Conservation (phyloP, 495 filamentous ascomycete genomes). For the Ramalina intermedia region DNA sequence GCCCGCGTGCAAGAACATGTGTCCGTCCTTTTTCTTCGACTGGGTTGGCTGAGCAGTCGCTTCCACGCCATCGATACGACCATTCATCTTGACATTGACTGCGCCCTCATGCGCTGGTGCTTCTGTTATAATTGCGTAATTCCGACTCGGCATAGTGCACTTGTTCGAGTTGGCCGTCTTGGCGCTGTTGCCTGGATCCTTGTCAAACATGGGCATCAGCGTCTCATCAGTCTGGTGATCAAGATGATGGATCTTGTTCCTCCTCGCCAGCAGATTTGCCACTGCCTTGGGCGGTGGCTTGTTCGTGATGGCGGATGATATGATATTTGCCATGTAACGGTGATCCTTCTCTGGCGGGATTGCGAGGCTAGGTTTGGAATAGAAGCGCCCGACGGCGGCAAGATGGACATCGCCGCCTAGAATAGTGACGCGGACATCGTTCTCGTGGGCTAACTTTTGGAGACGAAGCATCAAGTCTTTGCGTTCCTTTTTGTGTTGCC, state of each 20-base stretch:
- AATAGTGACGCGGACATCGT: conserved; percentile 70
- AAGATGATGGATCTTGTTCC: conserved; percentile 91
- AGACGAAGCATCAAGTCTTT: conserved; percentile 57
- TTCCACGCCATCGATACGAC: not conserved
- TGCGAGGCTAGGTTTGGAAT: conserved; percentile 48
- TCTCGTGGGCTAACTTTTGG: conserved; percentile 53
- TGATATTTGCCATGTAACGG: conserved; percentile 61
- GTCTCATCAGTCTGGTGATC: conserved; percentile 78
- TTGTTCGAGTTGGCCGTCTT: conserved; percentile 60
- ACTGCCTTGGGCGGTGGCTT: conserved; percentile 82
- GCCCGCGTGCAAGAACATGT: conserved; percentile 46
- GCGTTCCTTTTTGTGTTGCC: conserved; percentile 81
- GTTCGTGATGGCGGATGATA: conserved; percentile 77
- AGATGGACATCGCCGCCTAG: conserved; percentile 71
- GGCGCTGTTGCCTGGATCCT: conserved; percentile 54
- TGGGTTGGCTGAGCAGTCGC: not conserved
- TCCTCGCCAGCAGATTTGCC: conserved; percentile 68
- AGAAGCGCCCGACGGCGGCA: conserved; percentile 62
- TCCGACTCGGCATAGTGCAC: conserved; percentile 80
- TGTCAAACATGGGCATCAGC: conserved; percentile 70
- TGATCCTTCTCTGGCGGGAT: conserved; percentile 48
- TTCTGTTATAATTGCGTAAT: conserved; percentile 75
- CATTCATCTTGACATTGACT: not conserved
- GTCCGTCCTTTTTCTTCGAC: conserved; percentile 36
- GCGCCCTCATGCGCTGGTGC: conserved; percentile 12